Evolutionary conservation across 495 filamentous ascomycete genomes (phyloP), one percentile per base, ranked within the genome.

Genomic region (Aspergillus haitiensis): DNA sequence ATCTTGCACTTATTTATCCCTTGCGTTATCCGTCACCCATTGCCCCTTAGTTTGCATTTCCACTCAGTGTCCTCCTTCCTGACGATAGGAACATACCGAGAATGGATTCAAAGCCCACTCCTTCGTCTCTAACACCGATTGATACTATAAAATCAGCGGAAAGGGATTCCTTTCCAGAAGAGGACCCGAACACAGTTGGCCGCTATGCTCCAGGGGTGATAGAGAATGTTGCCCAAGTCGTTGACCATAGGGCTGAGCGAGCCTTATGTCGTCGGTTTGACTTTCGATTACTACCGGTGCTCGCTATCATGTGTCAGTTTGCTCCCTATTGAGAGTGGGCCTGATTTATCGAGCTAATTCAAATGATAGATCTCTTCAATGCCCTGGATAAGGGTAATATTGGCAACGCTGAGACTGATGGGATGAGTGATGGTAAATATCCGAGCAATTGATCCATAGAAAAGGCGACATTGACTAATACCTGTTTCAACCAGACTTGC

Each of bases 351-450:
- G 21, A 7, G 58, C 40, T 32, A 45, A 52, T 48, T 27, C 3
- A 44, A 12, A 39, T 9, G 8, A 10, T 58, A 72, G 72, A 87
- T 63, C 72, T 86, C 34, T 85, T 86, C 72, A 86, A 86, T 66
- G 76, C 77, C 16, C 75, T 88, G n/a, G 86, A 88, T 65, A 88
- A 88, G 60, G 82, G 82, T 9, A 89, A 89, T 61, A 63, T 89
- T 34, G 82, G 84, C 54, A 91, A 91, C 66, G 88, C 88, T 11
- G 82, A 91, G 69, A 90, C 88, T 0, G 85, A 79, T 61, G 81
- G 82, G 9, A 74, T 83, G 59, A 72, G 76, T 39, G 67, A 72
- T 5, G 84, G 49, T 59, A 32, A 12, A 8, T 47, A 21, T 48
- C 21, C 21, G 21, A 27, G 21, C 21, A 27, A 27, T 27, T 27